Base-by-base conservation (phyloP, 2,329 filamentous ascomycete species). In the Gnomoniopsis sp. region DNA sequence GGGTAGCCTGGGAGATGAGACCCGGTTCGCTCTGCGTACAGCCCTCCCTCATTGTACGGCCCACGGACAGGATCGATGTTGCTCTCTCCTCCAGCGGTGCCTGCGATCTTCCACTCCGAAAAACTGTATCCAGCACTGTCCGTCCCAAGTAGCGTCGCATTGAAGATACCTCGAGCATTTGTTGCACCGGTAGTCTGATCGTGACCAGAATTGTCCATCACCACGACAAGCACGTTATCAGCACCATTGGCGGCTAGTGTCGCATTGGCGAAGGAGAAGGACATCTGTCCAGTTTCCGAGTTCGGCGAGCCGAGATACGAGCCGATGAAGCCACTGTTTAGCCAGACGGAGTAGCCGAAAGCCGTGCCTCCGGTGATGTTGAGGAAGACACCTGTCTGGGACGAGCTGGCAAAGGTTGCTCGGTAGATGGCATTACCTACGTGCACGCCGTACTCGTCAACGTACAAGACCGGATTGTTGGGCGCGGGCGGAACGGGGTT, bases 201-300 rank as follows among this genome's bases (percentile, higher is more conserved):
- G 65, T 87, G 82, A 11, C 84, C 84, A 19, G 80, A 83, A 70
- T 86, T 79, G 65, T 87, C 81, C 68, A 84, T 80, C 23, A 86
- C 72, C 3, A 86, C 70, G n/a, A 85, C 75, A 6, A 86, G 72
- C 2, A 80, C 68, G 57, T 84, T 83, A 0, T 75, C 68, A 4
- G 3, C 43, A 0, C 64, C 67, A 0, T 72, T 70, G 1, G 69
- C 63, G 43, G 71, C 69, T 0, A 83, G 63, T 2, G 77, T 79
- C 2, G 74, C 75, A 50, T 82, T 81, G 46, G 72, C 67, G 66
- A 87, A 85, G 0, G 78, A 77, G 21, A 86, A 73, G 0, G 75
- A 74, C 3, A 72, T 65, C 1, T 71, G 73, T 2, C 73, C 71
- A 2, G 68, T 64, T 1, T 70, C 70, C 3, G 71, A 57, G 3